phyloP scores from a whole-genome alignment of 2,329 filamentous ascomycete genomes.

The Sporothrix dimorphospora region DNA sequence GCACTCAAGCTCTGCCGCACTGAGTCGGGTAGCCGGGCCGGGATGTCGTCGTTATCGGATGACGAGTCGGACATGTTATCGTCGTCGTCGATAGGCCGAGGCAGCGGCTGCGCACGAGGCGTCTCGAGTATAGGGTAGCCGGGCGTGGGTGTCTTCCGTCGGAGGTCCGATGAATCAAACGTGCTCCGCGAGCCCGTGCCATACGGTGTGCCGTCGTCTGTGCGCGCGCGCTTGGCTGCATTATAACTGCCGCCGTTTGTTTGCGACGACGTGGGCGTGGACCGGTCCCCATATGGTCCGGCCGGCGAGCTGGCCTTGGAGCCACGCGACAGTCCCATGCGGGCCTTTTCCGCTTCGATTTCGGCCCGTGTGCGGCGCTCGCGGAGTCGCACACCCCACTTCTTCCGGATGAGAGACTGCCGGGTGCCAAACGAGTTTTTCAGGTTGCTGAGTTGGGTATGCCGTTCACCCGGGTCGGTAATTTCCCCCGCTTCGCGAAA shows the following conservation, averaged over 20 bases:
- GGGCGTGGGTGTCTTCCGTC: neutral
- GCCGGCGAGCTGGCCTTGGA: neutral
- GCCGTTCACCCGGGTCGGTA: constrained; percentile 41
- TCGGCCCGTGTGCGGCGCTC: constrained; percentile 52
- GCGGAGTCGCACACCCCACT: constrained; percentile 59
- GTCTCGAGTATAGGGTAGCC: neutral
- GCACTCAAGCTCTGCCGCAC: constrained; percentile 38
- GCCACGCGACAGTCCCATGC: constrained; percentile 41
- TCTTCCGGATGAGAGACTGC: constrained; percentile 60
- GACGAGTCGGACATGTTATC: constrained; percentile 38
- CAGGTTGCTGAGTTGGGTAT: constrained; percentile 45
- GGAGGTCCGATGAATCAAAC: neutral
- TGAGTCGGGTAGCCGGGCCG: constrained; percentile 40
- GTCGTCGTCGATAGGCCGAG: constrained; percentile 42
- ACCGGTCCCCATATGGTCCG: neutral
- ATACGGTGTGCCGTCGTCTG: neutral
- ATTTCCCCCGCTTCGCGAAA: constrained; percentile 50
- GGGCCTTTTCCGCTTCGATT: constrained; percentile 50
- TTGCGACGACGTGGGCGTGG: neutral
- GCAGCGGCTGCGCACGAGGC: neutral
- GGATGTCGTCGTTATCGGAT: constrained; percentile 42
- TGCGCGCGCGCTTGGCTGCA: neutral
- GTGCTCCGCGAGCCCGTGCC: neutral
- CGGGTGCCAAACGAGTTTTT: constrained; percentile 60
- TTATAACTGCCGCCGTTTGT: neutral